Percentiles rank a stretch among this genome's conserved stretches.
phyloP scores from a whole-genome alignment of 2,329 filamentous ascomycete species.

The Neurospora sp. region DNA sequence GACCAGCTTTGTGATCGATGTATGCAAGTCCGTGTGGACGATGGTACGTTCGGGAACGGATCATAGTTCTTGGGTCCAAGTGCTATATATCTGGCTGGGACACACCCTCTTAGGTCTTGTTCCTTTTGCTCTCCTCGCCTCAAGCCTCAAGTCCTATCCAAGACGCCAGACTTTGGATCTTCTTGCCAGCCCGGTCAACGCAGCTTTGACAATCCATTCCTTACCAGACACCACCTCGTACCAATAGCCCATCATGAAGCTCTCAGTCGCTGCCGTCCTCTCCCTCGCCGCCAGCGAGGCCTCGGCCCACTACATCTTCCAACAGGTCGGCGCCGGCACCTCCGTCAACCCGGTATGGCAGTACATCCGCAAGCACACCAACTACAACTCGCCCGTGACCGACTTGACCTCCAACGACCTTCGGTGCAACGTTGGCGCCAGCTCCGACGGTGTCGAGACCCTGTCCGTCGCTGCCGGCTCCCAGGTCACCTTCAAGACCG shows the following conservation, averaged over 20 bases:
- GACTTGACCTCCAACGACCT: constrained; percentile 29
- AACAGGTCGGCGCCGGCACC: constrained; percentile 25
- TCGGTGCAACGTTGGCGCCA: constrained; percentile 31
- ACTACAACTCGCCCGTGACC: constrained; percentile 38
- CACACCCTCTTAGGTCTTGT: neutral
- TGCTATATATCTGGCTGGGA: neutral
- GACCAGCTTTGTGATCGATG: neutral
- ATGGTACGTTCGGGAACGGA: neutral
- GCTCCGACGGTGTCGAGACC: constrained; percentile 25
- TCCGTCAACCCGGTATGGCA: constrained; percentile 25
- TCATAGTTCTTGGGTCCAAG: neutral
- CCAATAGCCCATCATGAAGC: constrained; percentile 14
- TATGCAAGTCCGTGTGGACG: neutral
- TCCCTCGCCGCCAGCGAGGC: constrained; percentile 23
- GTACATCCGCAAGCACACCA: constrained; percentile 36
- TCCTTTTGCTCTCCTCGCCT: neutral
- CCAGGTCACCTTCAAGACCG: constrained; percentile 29
- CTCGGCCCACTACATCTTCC: constrained; percentile 32
- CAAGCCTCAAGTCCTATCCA: neutral
- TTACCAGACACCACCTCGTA: neutral
- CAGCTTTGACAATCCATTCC: neutral
- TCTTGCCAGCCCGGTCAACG: neutral
- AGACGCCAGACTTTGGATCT: neutral
- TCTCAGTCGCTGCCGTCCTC: constrained; percentile 14
- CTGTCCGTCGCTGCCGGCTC: constrained; percentile 27